phyloP scores from a whole-genome alignment of 2,329 filamentous ascomycete species.

The Microdochium paspali region DNA sequence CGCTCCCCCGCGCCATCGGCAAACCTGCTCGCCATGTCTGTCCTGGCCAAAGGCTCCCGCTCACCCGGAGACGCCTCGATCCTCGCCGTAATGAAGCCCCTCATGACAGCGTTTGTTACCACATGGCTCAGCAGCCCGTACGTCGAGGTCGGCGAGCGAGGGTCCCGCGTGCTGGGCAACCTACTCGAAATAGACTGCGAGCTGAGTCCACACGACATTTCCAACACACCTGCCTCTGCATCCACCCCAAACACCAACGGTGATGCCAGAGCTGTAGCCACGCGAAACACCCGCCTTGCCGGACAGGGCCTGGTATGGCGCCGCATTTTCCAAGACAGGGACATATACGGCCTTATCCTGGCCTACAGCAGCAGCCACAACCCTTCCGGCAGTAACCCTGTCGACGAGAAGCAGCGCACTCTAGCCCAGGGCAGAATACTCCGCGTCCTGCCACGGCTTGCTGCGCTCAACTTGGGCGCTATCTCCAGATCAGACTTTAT shows the following conservation, averaged over 20 bases:
- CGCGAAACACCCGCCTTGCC: slow-evolving; percentile 16
- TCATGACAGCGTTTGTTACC: slow-evolving; percentile 37
- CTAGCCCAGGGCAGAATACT: slow-evolving; percentile 45
- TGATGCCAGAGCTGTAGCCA: slow-evolving; percentile 24
- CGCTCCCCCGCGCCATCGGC: slow-evolving; percentile 43
- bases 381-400: slow-evolving; percentile 11
- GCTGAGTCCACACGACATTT: no score
- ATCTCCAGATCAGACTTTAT: slow-evolving; percentile 27
- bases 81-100: slow-evolving; percentile 36
- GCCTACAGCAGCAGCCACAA: slow-evolving; percentile 23
- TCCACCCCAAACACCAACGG: slow-evolving; percentile 14
- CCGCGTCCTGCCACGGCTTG: slow-evolving; percentile 39
- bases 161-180: slow-evolving; percentile 38
- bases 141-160: slow-evolving; percentile 46
- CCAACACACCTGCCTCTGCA: slow-evolving; percentile 12
- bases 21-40: slow-evolving; percentile 46
- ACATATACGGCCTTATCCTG: slow-evolving; percentile 35
- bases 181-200: slow-evolving; percentile 47
- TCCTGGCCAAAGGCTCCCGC: slow-evolving; percentile 44
- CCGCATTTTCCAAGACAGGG: slow-evolving; percentile 35
- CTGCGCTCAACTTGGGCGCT: slow-evolving; percentile 32
- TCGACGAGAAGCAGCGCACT: slow-evolving; percentile 27
- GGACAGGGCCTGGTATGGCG: slow-evolving; percentile 47
- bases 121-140: slow-evolving; percentile 44
- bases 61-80: slow-evolving; percentile 38